Evolutionary conservation across 208 protist genomes (phyloP).

Genomic region (Acanthamoeba triangularis): DNA sequence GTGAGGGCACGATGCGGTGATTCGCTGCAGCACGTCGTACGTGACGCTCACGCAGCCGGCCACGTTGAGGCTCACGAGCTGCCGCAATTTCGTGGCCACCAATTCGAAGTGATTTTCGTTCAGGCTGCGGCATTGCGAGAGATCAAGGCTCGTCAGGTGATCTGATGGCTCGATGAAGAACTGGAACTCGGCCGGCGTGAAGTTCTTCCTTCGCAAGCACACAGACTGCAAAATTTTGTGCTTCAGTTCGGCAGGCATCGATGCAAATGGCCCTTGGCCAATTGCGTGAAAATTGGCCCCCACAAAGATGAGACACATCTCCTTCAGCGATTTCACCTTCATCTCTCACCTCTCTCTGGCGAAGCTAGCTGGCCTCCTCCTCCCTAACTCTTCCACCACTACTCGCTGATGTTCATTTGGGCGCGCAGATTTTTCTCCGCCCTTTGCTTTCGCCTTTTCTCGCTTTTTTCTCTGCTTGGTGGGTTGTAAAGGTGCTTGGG

Average conservation of each 20-base stretch:
- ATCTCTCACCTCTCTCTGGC: neutral
- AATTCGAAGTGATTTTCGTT: slow-evolving; percentile 49
- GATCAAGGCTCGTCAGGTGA: neutral
- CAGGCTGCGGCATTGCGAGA: neutral
- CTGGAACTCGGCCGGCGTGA: neutral
- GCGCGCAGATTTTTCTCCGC: neutral
- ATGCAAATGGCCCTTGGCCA: neutral
- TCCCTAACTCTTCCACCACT: no score
- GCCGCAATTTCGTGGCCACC: neutral
- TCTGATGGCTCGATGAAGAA: slow-evolving; percentile 4
- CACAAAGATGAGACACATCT: neutral
- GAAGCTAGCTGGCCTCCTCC: neutral
- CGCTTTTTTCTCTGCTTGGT: neutral
- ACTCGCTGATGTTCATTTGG: neutral
- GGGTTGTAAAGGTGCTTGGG: no score
- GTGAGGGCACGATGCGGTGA: neutral
- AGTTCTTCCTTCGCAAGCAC: slow-evolving; percentile 37
- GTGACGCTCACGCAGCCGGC: slow-evolving; percentile 6
- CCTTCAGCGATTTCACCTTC: slow-evolving; percentile 2
- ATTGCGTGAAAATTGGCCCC: neutral
- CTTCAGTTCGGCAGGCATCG: neutral
- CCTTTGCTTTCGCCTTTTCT: neutral
- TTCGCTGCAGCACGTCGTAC: slow-evolving; percentile 41
- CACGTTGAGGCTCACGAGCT: neutral
- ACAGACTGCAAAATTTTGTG: neutral